Conservation (phyloP, 2,329 filamentous ascomycete species). For the Nigrospora sphaerica region DNA sequence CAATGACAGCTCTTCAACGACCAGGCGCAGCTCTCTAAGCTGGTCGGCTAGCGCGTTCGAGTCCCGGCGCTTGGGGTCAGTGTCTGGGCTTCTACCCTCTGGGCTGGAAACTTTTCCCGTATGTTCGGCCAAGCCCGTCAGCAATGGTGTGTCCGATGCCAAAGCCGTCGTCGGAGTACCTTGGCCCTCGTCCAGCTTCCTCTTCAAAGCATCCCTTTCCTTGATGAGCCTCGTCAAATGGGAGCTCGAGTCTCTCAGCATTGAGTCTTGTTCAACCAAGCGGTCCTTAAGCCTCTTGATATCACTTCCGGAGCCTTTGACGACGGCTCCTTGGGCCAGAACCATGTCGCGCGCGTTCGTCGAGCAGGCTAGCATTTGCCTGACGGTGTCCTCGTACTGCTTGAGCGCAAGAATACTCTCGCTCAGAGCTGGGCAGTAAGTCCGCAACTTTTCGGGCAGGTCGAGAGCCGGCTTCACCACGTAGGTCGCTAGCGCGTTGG, state of each 20-base stretch:
- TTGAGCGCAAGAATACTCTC: slow-evolving; percentile 3
- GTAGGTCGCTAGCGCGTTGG: slow-evolving; percentile 6
- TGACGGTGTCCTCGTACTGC: slow-evolving; percentile 7
- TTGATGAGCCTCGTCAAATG: slow-evolving; percentile 7
- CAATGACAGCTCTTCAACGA: slow-evolving; percentile 7
- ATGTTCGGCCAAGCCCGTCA: too few relatives aligned
- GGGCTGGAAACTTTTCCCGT: too few relatives aligned
- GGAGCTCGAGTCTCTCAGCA: slow-evolving; percentile 7
- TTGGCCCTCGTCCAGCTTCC: slow-evolving; percentile 2
- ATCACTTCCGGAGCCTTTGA: slow-evolving; percentile 1
- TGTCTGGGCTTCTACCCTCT: too few relatives aligned
- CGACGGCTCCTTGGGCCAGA: slow-evolving; percentile 1
- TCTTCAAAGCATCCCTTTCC: slow-evolving; percentile 7
- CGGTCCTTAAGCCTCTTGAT: slow-evolving; percentile 8
- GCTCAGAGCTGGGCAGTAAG: slow-evolving; percentile 7
- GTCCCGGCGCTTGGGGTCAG: neutral
- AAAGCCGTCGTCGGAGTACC: neutral
- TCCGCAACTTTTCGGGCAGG: slow-evolving; percentile 2
- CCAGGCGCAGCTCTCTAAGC: slow-evolving; percentile 8
- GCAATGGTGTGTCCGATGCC: neutral
- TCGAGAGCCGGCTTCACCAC: slow-evolving; percentile 7
- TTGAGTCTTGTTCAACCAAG: slow-evolving; percentile 10
- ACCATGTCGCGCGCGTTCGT: slow-evolving; percentile 6
- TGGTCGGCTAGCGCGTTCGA: slow-evolving; percentile 6
- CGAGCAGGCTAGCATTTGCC: slow-evolving; percentile 2